phyloP scores from a whole-genome alignment of 441 rosid genomes.

The Syzygium malaccense region DNA sequence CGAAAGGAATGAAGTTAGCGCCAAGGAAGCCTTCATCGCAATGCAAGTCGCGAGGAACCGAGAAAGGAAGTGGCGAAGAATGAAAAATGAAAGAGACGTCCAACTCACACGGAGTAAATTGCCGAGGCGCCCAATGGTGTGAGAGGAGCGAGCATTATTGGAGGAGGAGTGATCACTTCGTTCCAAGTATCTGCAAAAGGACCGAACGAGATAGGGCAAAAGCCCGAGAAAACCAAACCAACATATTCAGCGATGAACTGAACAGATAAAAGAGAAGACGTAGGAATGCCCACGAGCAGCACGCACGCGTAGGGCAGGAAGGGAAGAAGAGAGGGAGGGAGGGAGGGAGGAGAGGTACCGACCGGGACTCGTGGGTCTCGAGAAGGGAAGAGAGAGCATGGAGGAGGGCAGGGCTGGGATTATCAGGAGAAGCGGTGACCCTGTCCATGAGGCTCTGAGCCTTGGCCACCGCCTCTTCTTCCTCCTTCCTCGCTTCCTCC shows the following conservation, averaged over 20 bases:
- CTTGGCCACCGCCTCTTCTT: conserved; percentile 59
- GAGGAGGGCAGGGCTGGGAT: conserved; percentile 67
- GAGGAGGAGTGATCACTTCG: conserved; percentile 41
- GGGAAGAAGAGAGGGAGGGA: neutral
- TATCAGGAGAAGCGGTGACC: conserved; percentile 63
- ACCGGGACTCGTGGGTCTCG: conserved; percentile 73
- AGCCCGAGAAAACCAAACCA: neutral
- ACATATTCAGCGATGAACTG: neutral
- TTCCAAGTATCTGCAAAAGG: conserved; percentile 47
- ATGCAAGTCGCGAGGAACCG: neutral
- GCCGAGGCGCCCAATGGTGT: conserved; percentile 76
- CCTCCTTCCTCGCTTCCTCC: conserved; percentile 28
- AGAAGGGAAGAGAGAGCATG: conserved; percentile 79
- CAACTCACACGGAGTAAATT: conserved; percentile 57
- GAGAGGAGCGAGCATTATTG: conserved; percentile 61
- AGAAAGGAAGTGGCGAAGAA: neutral
- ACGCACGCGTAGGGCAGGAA: neutral
- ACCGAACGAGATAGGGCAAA: neutral
- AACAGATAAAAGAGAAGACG: neutral
- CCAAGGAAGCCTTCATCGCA: neutral
- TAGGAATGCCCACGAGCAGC: neutral
- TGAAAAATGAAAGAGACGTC: neutral
- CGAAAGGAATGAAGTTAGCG: neutral
- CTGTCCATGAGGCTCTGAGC: conserved; percentile 82
- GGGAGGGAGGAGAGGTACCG: conserved; percentile 22